These are phyloP conservation scores for Abortiporus biennis DNA, from an alignment of 1,284 basidiomycete species.

Conservation along the genomic window DNA sequence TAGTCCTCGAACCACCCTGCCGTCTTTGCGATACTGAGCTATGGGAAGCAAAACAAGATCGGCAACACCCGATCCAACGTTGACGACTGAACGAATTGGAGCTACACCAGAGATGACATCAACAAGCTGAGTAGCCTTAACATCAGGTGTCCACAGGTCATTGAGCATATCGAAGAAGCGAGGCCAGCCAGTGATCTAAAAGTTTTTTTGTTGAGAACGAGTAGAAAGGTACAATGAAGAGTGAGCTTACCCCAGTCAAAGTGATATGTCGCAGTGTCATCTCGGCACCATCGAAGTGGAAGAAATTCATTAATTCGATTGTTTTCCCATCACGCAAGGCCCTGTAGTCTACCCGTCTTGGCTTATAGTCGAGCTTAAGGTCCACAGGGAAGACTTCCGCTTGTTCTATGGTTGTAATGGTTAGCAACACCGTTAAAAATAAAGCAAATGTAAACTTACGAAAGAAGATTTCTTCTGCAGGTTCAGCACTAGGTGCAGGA, in stretches of 20 bases:
- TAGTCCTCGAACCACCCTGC: constrained; percentile 87
- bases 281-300: constrained; percentile 98
- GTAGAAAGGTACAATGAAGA: constrained; percentile 1
- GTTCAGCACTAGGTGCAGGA: constrained; percentile 24
- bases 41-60: constrained; percentile 95
- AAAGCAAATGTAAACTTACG: constrained; percentile 40
- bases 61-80: constrained; percentile 94
- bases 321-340: constrained; percentile 90
- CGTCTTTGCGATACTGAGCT: constrained; percentile 96
- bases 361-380: constrained; percentile 97
- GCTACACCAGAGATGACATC: constrained; percentile 97
- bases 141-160: constrained; percentile 98
- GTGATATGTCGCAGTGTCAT: constrained; percentile 96
- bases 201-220: constrained; percentile 1
- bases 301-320: constrained; percentile 99
- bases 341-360: constrained; percentile 91
- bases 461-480: constrained; percentile 61
- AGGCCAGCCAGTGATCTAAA: constrained; percentile 83
- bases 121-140: constrained; percentile 95
- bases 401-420: constrained; percentile 47
- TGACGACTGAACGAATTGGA: constrained; percentile 92
- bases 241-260: constrained; percentile 71
- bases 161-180: constrained; percentile 87
- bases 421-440: constrained; percentile 1
- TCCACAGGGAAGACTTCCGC: constrained; percentile 88